These are phyloP conservation scores for Eucalyptus coolabah DNA, from an alignment of 345 rosid genomes.

Conservation along the genomic window DNA sequence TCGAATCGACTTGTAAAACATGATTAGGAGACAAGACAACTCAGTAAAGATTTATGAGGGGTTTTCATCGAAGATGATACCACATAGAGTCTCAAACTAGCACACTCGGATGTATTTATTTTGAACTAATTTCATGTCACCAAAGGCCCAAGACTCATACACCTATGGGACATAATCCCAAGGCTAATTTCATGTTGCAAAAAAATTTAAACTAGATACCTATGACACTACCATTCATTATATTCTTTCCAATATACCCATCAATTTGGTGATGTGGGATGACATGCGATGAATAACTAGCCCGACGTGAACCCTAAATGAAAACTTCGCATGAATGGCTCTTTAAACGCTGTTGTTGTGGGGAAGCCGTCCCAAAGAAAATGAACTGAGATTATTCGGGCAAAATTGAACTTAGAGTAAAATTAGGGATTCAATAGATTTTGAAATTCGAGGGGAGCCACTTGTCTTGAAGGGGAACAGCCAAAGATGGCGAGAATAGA, in stretches of 20 bases:
- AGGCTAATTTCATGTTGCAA: neutral
- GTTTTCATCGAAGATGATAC: too few species aligned
- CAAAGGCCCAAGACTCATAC: neutral
- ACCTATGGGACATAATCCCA: fast-evolving
- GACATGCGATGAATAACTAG: neutral
- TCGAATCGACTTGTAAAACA: neutral
- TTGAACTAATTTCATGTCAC: neutral
- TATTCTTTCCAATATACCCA: neutral
- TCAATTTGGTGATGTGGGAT: neutral
- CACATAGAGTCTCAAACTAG: fast-evolving
- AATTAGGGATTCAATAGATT: neutral
- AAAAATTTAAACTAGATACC: fast-evolving
- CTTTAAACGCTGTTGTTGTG: neutral
- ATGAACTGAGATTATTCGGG: neutral
- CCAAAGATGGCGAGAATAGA: neutral
- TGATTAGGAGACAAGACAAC: neutral
- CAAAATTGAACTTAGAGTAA: neutral
- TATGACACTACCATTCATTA: neutral
- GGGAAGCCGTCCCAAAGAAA: neutral
- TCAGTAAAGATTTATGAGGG: neutral
- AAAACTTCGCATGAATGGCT: neutral
- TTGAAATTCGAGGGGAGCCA: neutral
- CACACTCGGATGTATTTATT: neutral
- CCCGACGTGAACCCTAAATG: fast-evolving
- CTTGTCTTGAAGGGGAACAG: neutral